A percentile compares a stretch with the other conserved stretches of the same genome.
Evolutionary conservation across 163 green algal species (phyloP).

Genomic region (Coccomyxa subellipsoidea): DNA sequence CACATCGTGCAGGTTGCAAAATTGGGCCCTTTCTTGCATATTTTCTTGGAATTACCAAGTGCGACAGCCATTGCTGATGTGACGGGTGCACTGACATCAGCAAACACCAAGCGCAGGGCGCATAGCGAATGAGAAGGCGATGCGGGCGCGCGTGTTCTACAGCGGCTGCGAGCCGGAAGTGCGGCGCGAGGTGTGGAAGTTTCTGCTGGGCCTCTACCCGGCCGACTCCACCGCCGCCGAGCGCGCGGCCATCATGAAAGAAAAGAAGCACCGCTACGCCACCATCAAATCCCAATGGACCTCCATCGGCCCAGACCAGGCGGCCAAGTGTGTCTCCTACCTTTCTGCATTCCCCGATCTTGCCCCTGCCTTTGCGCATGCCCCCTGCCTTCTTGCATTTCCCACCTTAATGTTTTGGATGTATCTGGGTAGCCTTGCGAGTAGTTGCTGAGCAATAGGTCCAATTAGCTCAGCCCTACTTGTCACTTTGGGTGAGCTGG

Average conservation of each 20-base stretch:
- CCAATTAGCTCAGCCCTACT: too few relatives aligned
- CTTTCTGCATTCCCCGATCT: too few relatives aligned
- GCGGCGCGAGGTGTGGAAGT: conserved; percentile 64
- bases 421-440: too few relatives aligned
- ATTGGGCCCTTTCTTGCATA: too few relatives aligned
- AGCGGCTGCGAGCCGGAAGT: conserved; percentile 40
- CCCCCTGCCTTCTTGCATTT: too few relatives aligned
- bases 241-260: conserved; percentile 13
- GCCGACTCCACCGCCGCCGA: conserved; percentile 27
- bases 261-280: conserved; percentile 40
- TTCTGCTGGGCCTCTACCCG: conserved; percentile 65
- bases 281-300: conserved; percentile 59
- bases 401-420: too few relatives aligned
- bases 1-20: too few relatives aligned
- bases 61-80: not conserved
- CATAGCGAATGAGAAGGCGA: conserved; percentile 40
- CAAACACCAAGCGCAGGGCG: conserved; percentile 30
- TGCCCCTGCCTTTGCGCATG: too few relatives aligned
- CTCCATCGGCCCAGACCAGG: conserved; percentile 51
- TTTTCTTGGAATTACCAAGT: too few relatives aligned
- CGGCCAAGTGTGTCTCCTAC: conserved; percentile 15
- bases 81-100: not conserved
- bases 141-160: conserved; percentile 58
- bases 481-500: too few relatives aligned
- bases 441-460: too few relatives aligned